A percentile compares a stretch with the other conserved stretches of the same genome.
Evolutionary conservation across 352 stramenopile genomes (phyloP).

Genomic region (Phytopythium ostracodes): DNA sequence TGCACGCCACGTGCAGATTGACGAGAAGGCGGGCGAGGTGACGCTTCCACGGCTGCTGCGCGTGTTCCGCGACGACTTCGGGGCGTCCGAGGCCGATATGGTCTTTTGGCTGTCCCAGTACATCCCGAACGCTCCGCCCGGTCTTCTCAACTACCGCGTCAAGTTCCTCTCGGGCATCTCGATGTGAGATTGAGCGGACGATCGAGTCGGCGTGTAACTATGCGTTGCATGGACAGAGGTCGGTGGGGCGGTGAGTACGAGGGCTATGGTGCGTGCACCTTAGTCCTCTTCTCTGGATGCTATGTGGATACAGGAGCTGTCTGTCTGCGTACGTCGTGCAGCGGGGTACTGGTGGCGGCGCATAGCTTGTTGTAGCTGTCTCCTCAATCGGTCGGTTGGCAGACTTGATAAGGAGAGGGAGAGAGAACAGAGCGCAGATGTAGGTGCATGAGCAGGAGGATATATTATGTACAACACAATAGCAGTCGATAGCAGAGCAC

Average conservation of each 20-base stretch:
- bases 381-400: background rate
- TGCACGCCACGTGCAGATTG: slow-evolving; percentile 51
- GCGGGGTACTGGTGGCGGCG: background rate
- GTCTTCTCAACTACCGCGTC: slow-evolving; percentile 78
- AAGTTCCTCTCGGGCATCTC: slow-evolving; percentile 69
- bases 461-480: slow-evolving; percentile 2
- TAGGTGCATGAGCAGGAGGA: background rate
- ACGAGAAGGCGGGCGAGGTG: slow-evolving; percentile 51
- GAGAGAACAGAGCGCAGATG: no score
- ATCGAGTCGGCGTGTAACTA: background rate
- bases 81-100: slow-evolving; percentile 79
- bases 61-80: slow-evolving; percentile 86
- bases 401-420: background rate
- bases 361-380: background rate
- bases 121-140: slow-evolving; percentile 63
- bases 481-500: background rate
- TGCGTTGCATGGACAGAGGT: background rate
- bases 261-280: background rate
- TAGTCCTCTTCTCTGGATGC: background rate
- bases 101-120: slow-evolving; percentile 84
- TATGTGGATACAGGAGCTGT: background rate
- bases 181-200: slow-evolving; percentile 27
- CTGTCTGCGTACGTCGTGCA: background rate
- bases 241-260: background rate
- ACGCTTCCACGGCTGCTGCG: slow-evolving; percentile 71